Evolutionary conservation across 495 filamentous ascomycete species (phyloP), one percentile per base, ranked within the genome.

Genomic region (Penicillium paradoxum): DNA sequence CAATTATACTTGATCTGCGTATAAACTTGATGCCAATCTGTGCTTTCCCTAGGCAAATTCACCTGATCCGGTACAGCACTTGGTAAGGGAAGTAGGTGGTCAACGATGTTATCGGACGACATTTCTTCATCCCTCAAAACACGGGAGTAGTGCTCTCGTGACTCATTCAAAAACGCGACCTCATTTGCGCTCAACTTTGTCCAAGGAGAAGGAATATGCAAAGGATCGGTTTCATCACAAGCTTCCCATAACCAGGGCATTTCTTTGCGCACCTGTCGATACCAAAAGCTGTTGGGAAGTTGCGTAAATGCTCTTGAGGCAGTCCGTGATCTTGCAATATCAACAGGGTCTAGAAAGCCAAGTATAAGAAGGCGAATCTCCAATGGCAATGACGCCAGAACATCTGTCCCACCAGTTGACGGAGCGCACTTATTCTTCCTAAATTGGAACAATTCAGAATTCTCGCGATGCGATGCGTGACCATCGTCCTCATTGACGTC

Each of bases 191-290:
- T 53, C 22, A 53, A 41, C 50, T 24, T 54, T 36, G 52, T 63
- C 57, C 40, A 64, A 30, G 39, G 13, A n/a, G 37, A 46, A 45
- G 45, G 55, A 5, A 9, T 17, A 6, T 53, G 42, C 10, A n/a
- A 43, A 10, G 34, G n/a, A 34, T 57, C 54, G 11, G 27, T 21
- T 24, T 53, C 48, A 4, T 58, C 52, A 51, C 56, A 62, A 0
- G 56, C 58, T 56, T 73, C 70, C 57, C 58, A 69, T 11, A 71
- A 36, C 62, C 62, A 72, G 0, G 65, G 67, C 66, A 69, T 68
- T 18, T 72, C 66, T 40, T 56, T 33, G 4, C 48, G 49, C 14
- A 69, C 33, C 6, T 68, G 57, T 19, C 40, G 39, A 13, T 58
- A 53, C 54, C 62, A 73, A 2, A 73, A 32, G 25, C 11, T 15